Evolutionary conservation across 495 filamentous ascomycete species (phyloP), one percentile per base, ranked within the genome.

Genomic region (Pyronema omphalodes): DNA sequence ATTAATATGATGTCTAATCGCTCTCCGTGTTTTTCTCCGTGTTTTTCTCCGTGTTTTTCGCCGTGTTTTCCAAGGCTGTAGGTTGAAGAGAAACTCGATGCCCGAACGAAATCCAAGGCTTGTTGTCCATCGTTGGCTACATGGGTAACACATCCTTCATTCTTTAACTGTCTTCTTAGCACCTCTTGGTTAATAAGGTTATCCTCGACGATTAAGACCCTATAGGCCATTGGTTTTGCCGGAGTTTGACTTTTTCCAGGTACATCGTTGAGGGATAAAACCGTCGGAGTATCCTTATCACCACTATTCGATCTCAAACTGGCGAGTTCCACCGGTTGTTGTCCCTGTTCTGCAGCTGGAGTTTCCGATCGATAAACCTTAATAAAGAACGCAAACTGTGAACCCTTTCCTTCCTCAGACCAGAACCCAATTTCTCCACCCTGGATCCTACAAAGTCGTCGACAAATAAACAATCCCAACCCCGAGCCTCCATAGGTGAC

Each of bases 101-200:
- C 76, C 62, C 86, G 86, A 37, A 95, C 88, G 7, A 80, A 73
- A 44, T 94, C 87, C 52, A 83, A 82, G 6, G 88, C 88, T 59
- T 94, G 87, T 62, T 89, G 86, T 1, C 88, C 88, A 66, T 95
- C 83, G 61, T 84, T 82, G 37, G 85, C 84, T 44, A 87, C 48
- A 14, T 51, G 76, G 6, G 79, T 84, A 14, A 87, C 80, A 58
- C 86, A 86, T 41, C 80, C 78, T 64, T 82, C 79, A 4, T 82
- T 68, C 52, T 80, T 81, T 37, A 83, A 67, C 79, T 83, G 82
- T 44, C 76, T 75, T 14, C 80, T 68, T 18, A 94, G 85, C 12
- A 94, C 88, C 62, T 94, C 85, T 61, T 93, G 84, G 62, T 94
- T 94, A 15, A 88, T 86, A 35, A 80, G 79, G 62, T 94, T 94